Percentiles rank a stretch among this genome's conserved stretches.
Evolutionary conservation across 495 filamentous ascomycete genomes (phyloP).

Genomic region (Tuber umbilicatum): DNA sequence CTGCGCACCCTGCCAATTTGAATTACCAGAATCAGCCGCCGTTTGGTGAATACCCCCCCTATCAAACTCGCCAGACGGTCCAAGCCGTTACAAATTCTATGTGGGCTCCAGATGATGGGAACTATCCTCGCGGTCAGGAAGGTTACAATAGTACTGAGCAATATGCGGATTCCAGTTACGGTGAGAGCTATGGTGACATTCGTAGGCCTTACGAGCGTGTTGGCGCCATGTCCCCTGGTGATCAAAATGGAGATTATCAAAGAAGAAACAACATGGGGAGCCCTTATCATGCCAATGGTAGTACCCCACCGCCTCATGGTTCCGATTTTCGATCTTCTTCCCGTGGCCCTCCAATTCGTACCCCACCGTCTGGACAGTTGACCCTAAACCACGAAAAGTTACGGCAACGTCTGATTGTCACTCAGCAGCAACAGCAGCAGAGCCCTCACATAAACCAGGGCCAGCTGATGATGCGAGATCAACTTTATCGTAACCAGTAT

Average conservation of each 20-base stretch:
- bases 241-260: conserved; percentile 37
- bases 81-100: conserved; percentile 28
- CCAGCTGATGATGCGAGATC: conserved; percentile 40
- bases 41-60: conserved; percentile 34
- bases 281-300: conserved; percentile 52
- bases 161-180: conserved; percentile 26
- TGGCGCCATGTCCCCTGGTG: conserved; percentile 43
- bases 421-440: conserved; percentile 51
- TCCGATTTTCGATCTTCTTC: conserved; percentile 47
- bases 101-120: conserved; percentile 33
- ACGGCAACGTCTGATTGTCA: conserved; percentile 40
- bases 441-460: conserved; percentile 40
- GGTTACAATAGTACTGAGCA: conserved; percentile 29
- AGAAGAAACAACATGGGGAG: conserved; percentile 50
- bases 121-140: conserved; percentile 29
- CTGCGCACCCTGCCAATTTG: conserved; percentile 19
- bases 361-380: conserved; percentile 30
- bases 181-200: conserved; percentile 30
- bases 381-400: conserved; percentile 39
- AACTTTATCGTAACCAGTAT: conserved; percentile 46
- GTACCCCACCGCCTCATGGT: conserved; percentile 48
- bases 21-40: conserved; percentile 31
- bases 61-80: conserved; percentile 27
- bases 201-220: conserved; percentile 43
- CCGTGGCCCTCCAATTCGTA: conserved; percentile 41